Base-by-base conservation (phyloP, 345 rosid species). In the Lenwebbia sp. region DNA sequence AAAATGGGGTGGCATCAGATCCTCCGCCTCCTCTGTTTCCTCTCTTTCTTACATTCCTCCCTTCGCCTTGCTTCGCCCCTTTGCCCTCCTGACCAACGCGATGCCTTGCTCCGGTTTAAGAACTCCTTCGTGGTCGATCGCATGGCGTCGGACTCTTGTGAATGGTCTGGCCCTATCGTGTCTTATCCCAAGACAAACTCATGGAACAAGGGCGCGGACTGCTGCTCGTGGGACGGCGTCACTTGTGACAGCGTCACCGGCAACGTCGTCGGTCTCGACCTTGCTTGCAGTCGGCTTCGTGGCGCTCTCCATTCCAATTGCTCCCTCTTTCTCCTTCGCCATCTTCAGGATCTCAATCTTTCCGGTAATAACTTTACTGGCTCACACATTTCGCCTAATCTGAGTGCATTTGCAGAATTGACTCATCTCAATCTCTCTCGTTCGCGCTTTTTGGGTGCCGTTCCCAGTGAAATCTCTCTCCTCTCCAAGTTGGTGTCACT, bases 131-230 rank as follows among this genome's bases (percentile, higher is more conserved):
- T 60, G 74, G 10, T 60, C 30, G 37, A 60, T 6, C 7, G 21
- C 5, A 0, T 6, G 21, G 40, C 74, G 6, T 60, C 10, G 15
- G 2, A 5, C 19, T 1, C 9, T 5, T 60, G 70, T 6, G 1
- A 28, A 26, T 1, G 17, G 10, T 0, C 5, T 2, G 8, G 2
- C 37, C 9, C 0, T 12, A 4, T 26, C 65, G 4, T 26, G 15
- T 82, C 54, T 49, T 30, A 82, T 47, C 55, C 55, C 4, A 82
- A 82, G 54, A 82, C 54, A 1, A 53, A 50, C 12, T 82, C 83
- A 13, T 82, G 83, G 40, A 6, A 82, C 54, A 53, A 82, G 22
- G 3, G 15, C 12, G 2, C 5, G 22, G 51, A 51, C 9, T 82
- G 84, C 41, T 82, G 41, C 56, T 82, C 84, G 33, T 82, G 84